Evolutionary conservation across 176 grass and related monocot genomes (phyloP), one percentile per base, ranked within the genome.

Genomic region (Hyparrhenia diplandra): DNA sequence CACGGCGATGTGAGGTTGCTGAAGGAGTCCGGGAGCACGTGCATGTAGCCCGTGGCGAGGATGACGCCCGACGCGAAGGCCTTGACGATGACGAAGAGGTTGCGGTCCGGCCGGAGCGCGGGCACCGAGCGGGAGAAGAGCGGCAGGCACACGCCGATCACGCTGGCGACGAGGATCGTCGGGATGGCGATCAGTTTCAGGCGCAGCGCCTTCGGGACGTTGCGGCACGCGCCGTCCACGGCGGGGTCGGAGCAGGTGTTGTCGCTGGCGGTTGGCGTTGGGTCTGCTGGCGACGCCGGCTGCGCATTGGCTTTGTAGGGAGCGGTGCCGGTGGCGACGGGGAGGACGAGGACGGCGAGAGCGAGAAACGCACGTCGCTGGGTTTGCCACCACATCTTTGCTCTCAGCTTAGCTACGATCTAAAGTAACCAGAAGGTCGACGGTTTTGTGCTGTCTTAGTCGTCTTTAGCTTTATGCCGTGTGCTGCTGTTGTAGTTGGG

Each of bases 11-110:
- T 80, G 45, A 96, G 86, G 85, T 69, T 37, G 46, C 68, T 43
- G 82, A 90, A 93, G 6, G 90, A 86, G 88, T 96, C 93, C 16
- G 93, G 88, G 20, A 96, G 85, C 17, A 96, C 88, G 75, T 96
- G 93, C 88, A 96, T 93, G 83, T 93, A 90, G 2, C 90, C 90
- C 8, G 93, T 96, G 63, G 76, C 67, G 35, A 96, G 85, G 88
- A 96, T 96, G 71, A 96, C 90, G 5, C 93, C 88, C 9, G 88
- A 92, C 24, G 93, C 88, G 76, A 93, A 93, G 10, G 90, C 90
- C 85, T 96, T 96, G 21, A 93, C 90, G 85, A 93, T 1, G 43
- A 81, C 63, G 82, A 96, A 96, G 72, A 96, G 79, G 76, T 88
- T 73, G 32, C 88, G 11, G 65, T 93, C 93, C 12, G 90, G 93